Percentiles rank a stretch among this genome's conserved stretches.
These are phyloP conservation scores for Entomortierella chlamydospora DNA, from an alignment of 192 early-diverging fungal genomes.

Conservation along the genomic window DNA sequence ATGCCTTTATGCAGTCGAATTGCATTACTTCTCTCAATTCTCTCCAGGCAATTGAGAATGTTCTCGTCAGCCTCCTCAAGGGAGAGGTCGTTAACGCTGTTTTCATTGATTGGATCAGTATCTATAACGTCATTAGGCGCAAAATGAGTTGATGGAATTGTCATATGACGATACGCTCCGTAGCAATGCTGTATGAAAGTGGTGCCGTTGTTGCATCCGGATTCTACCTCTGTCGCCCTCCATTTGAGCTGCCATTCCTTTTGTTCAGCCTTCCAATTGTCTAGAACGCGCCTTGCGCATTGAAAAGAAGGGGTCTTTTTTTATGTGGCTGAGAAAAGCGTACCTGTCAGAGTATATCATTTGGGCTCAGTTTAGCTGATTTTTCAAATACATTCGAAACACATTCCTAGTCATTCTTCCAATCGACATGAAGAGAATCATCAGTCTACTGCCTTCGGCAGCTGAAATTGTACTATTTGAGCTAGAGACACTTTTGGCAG, in stretches of 20 bases:
- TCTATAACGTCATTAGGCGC: background rate
- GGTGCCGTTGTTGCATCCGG: background rate
- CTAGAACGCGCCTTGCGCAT: too few relatives aligned
- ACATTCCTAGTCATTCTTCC: background rate
- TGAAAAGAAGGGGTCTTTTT: too few relatives aligned
- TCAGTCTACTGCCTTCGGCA: slow-evolving; percentile 65
- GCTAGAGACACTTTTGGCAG: background rate
- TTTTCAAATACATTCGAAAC: too few relatives aligned
- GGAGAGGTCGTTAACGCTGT: slow-evolving; percentile 8
- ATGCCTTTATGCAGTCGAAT: background rate
- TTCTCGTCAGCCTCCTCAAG: slow-evolving; percentile 30
- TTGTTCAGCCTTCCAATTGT: slow-evolving; percentile 21
- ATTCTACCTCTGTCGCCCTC: slow-evolving; percentile 24
- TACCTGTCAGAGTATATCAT: background rate
- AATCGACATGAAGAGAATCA: slow-evolving; percentile 43
- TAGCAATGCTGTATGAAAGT: background rate
- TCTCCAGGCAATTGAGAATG: slow-evolving; percentile 23
- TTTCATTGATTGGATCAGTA: background rate
- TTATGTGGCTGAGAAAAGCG: background rate
- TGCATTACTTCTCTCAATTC: slow-evolving; percentile 36
- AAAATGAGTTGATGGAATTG: background rate
- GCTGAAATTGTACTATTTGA: slow-evolving; percentile 59
- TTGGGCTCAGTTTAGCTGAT: too few relatives aligned
- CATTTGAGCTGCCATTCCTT: too few relatives aligned
- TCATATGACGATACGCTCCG: background rate